Percentiles rank a stretch among this genome's conserved stretches.
These are phyloP conservation scores for Oryza rufipogon DNA, from an alignment of 176 grass and related monocot genomes.

Conservation along the genomic window DNA sequence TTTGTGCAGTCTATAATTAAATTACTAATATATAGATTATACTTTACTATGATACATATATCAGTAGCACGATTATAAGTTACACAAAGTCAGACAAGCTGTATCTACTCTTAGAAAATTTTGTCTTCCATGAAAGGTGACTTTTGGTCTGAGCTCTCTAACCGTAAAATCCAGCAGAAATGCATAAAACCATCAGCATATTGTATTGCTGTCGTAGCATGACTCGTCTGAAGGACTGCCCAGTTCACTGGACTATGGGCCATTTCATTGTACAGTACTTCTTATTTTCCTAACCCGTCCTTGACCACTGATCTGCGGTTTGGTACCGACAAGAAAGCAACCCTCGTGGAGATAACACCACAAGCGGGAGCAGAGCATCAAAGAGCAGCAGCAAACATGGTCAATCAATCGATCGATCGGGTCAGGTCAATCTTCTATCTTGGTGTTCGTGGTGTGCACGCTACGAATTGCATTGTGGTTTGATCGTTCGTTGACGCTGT, in stretches of 20 bases:
- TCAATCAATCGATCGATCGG: not conserved
- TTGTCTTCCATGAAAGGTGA: not conserved
- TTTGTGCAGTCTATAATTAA: no score
- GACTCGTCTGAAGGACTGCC: no score
- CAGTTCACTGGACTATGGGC: not conserved
- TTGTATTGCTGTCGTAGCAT: not conserved
- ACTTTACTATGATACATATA: no score
- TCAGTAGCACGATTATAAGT: no score
- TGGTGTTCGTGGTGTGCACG: conserved; percentile 41
- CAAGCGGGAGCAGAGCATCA: not conserved
- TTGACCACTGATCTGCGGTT: not conserved
- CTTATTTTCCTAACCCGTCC: no score
- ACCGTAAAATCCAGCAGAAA: not conserved
- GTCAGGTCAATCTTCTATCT: conserved; percentile 12
- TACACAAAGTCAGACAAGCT: no score
- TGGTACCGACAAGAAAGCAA: conserved; percentile 31
- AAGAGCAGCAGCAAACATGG: not conserved
- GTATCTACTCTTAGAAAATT: no score
- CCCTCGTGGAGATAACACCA: not conserved
- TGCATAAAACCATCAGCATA: not conserved
- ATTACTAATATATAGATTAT: no score
- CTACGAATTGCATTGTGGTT: not conserved
- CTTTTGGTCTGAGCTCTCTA: not conserved
- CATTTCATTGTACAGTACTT: no score
- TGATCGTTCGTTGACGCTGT: not conserved